These are phyloP conservation scores for Stylosanthes scabra DNA, from an alignment of 331 rosid genomes.

Conservation along the genomic window DNA sequence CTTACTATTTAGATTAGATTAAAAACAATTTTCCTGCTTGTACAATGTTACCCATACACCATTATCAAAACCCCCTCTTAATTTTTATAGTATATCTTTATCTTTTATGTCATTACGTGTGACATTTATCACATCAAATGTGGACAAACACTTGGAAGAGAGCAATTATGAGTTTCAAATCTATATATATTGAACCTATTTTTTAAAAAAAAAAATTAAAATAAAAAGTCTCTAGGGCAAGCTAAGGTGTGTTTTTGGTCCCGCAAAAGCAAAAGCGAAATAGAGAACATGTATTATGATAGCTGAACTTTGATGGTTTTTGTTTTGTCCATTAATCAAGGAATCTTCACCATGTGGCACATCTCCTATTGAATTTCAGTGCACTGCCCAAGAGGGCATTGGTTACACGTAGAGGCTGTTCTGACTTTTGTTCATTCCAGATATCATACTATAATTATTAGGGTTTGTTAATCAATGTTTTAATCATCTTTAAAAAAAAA, in stretches of 20 bases:
- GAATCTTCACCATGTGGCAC: slow-evolving; percentile 31
- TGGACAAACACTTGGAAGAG: background rate
- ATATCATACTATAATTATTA: background rate
- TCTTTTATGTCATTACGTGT: background rate
- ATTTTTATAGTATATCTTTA: slow-evolving; percentile 13
- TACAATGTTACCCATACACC: background rate
- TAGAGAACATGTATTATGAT: background rate
- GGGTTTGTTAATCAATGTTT: too few relatives aligned
- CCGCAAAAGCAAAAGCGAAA: background rate
- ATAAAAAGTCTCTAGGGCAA: background rate
- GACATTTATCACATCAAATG: background rate
- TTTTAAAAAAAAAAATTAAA: too few relatives aligned
- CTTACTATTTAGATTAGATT: background rate
- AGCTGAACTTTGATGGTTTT: background rate
- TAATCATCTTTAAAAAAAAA: too few relatives aligned
- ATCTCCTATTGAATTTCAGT: slow-evolving; percentile 28
- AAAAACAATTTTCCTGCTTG: background rate
- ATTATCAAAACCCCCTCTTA: background rate
- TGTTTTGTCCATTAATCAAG: slow-evolving; percentile 6
- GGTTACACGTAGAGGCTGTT: slow-evolving; percentile 1
- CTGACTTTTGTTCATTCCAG: slow-evolving; percentile 8
- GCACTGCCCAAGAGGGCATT: background rate
- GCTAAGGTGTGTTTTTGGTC: slow-evolving; percentile 25
- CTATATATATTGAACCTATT: background rate
- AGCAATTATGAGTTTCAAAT: slow-evolving; percentile 4